Conservation (phyloP, 2,329 filamentous ascomycete species). For the Pleomassaria siparia region DNA sequence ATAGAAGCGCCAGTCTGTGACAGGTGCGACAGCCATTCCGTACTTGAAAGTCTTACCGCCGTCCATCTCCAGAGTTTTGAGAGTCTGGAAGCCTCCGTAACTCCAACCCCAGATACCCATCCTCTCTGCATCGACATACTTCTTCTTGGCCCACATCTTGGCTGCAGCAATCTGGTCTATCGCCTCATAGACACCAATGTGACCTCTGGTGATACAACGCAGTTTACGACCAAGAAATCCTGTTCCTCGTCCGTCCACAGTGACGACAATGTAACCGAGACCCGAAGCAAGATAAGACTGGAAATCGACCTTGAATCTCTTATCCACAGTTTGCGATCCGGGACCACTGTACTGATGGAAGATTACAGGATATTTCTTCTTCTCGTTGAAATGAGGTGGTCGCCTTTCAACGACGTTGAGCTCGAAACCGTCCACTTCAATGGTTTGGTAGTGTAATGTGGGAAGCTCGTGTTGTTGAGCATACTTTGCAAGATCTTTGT, state of each 20-base stretch:
- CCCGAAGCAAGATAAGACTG: constrained; percentile 83
- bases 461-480: constrained; percentile 80
- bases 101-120: constrained; percentile 99
- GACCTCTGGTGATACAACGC: constrained; percentile 77
- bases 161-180: constrained; percentile 89
- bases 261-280: constrained; percentile 91
- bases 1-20: constrained; percentile 98
- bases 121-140: constrained; percentile 78
- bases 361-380: constrained; percentile 87
- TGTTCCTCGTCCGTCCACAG: constrained; percentile 89
- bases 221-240: constrained; percentile 85
- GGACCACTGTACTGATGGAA: constrained; percentile 96
- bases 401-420: constrained; percentile 79
- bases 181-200: constrained; percentile 83
- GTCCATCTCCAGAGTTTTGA: constrained; percentile 93
- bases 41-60: constrained; percentile 89
- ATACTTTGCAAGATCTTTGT: constrained; percentile 67
- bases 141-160: constrained; percentile 76
- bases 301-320: constrained; percentile 82
- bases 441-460: constrained; percentile 76
- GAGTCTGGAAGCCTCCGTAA: constrained; percentile 90
- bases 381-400: constrained; percentile 82
- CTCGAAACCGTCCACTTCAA: constrained; percentile 78
- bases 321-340: constrained; percentile 84
- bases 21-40: constrained; percentile 96